Evolutionary conservation across 164 flowering plant species (phyloP).

Genomic region (Aristolochia fimbriata): DNA sequence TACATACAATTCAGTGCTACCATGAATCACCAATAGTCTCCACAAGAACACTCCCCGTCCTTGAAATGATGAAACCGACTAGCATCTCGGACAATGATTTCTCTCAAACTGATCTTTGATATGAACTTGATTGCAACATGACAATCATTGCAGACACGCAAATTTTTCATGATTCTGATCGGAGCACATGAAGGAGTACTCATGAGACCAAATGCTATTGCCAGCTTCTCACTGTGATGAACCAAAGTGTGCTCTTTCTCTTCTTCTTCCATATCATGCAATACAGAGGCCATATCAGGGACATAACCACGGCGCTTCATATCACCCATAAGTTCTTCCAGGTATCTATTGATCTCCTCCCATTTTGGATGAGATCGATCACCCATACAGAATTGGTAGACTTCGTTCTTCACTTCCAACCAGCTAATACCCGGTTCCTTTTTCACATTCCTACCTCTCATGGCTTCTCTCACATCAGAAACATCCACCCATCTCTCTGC

Average conservation of each 20-base stretch:
- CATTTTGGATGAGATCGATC: conserved; percentile 46
- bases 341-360: conserved; percentile 35
- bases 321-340: conserved; percentile 37
- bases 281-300: conserved; percentile 38
- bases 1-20: too few relatives aligned
- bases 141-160: conserved; percentile 59
- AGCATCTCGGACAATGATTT: conserved; percentile 55
- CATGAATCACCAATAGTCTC: conserved; percentile 23
- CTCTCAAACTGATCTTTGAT: conserved; percentile 35
- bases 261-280: conserved; percentile 57
- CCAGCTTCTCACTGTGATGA: conserved; percentile 67
- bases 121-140: conserved; percentile 56
- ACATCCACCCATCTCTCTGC: conserved; percentile 53
- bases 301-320: conserved; percentile 45
- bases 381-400: conserved; percentile 46
- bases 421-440: conserved; percentile 81
- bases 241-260: conserved; percentile 49
- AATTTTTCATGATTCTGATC: conserved; percentile 67
- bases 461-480: conserved; percentile 43
- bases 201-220: conserved; percentile 61
- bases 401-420: conserved; percentile 57
- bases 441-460: conserved; percentile 52
- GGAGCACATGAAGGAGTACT: conserved; percentile 30
- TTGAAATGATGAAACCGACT: conserved; percentile 75
- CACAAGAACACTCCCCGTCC: conserved; percentile 60